Evolutionary conservation across 2,329 filamentous ascomycete genomes (phyloP).

Genomic region (Chlorencoelia australis): DNA sequence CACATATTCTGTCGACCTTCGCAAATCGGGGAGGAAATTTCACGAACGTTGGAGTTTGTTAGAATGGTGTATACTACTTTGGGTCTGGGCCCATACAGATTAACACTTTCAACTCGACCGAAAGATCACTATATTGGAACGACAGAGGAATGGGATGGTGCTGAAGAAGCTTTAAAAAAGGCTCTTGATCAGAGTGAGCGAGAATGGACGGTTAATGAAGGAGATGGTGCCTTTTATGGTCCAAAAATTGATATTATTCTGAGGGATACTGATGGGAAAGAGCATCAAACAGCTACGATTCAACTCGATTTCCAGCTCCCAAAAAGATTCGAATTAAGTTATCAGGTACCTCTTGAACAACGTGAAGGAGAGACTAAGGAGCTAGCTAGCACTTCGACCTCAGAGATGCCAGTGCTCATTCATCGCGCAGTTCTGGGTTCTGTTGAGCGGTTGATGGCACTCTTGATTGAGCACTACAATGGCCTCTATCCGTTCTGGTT

Average conservation of each 20-base stretch:
- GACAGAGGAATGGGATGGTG: constrained; percentile 56
- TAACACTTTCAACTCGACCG: constrained; percentile 72
- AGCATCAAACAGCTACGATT: constrained; percentile 81
- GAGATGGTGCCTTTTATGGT: constrained; percentile 83
- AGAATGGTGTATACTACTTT: constrained; percentile 62
- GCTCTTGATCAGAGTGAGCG: constrained; percentile 55
- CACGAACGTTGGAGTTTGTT: constrained; percentile 64
- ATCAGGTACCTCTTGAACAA: constrained; percentile 58
- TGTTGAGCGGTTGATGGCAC: constrained; percentile 73
- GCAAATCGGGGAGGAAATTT: constrained; percentile 68
- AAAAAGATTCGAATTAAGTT: constrained; percentile 68
- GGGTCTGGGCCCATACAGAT: constrained; percentile 59
- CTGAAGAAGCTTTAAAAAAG: constrained; percentile 54
- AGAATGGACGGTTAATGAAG: constrained; percentile 65
- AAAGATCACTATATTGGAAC: constrained; percentile 68
- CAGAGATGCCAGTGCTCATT: constrained; percentile 66
- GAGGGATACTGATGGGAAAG: constrained; percentile 69
- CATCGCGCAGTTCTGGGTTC: constrained; percentile 80
- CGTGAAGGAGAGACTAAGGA: constrained; percentile 43
- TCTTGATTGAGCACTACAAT: constrained; percentile 74
- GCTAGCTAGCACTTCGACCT: constrained; percentile 42
- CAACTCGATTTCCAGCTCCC: constrained; percentile 87
- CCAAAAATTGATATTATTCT: constrained; percentile 86
- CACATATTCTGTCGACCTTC: constrained; percentile 79
- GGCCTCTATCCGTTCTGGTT: constrained; percentile 84